phyloP scores from a whole-genome alignment of 2,329 filamentous ascomycete species.

The Stachybotrys elegans region DNA sequence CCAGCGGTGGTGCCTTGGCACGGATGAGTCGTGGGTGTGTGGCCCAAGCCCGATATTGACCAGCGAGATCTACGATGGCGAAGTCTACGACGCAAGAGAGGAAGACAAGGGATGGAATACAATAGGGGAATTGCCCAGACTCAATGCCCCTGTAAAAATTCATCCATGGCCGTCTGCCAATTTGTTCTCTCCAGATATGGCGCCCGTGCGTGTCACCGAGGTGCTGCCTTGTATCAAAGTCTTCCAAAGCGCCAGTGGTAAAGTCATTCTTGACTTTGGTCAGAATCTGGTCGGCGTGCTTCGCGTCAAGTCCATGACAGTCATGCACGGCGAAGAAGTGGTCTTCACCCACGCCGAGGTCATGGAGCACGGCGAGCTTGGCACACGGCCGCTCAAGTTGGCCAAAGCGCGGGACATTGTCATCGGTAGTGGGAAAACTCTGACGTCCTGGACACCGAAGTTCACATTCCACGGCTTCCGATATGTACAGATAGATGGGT shows the following conservation, averaged over 20 bases:
- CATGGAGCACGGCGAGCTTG: constrained; percentile 42
- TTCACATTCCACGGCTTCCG: constrained; percentile 54
- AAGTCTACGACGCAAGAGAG: background rate
- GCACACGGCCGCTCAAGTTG: constrained; percentile 16
- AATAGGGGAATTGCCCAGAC: background rate
- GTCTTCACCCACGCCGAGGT: constrained; percentile 50
- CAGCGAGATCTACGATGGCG: constrained; percentile 7
- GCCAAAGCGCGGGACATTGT: constrained; percentile 11
- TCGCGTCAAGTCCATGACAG: constrained; percentile 29
- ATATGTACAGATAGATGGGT: constrained; percentile 43
- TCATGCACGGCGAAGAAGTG: constrained; percentile 33
- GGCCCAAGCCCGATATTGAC: background rate
- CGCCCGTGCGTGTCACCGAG: background rate
- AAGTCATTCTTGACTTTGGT: constrained; percentile 50
- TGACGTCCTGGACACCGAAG: constrained; percentile 39
- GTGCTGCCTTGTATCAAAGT: constrained; percentile 8
- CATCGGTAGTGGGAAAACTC: too few relatives aligned
- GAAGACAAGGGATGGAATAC: background rate
- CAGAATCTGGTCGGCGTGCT: constrained; percentile 53
- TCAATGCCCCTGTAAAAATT: too few relatives aligned
- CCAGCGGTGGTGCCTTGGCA: constrained; percentile 14
- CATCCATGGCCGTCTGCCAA: background rate
- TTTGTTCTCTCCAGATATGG: background rate
- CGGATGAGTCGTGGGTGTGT: constrained; percentile 27
- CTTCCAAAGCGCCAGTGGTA: constrained; percentile 30